Evolutionary conservation across 768 basidiomycete genomes (phyloP).

Genomic region (Russula ochroleuca): DNA sequence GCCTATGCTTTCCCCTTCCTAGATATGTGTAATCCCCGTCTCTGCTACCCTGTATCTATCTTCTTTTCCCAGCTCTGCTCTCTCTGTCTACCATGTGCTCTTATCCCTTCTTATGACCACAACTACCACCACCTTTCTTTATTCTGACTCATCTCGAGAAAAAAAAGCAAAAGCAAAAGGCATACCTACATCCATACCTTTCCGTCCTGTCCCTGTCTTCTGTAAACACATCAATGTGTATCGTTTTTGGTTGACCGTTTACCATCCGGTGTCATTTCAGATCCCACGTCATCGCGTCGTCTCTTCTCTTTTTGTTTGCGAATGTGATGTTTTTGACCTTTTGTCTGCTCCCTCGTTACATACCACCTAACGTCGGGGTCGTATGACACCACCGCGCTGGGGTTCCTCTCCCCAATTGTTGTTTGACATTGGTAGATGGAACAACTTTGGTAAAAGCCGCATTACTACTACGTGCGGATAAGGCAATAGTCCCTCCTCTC

Average conservation of each 20-base stretch:
- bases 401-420: too few relatives aligned
- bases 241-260: neutral
- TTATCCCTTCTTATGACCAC: constrained; percentile 1
- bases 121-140: neutral
- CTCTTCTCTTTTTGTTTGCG: too few relatives aligned
- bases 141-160: neutral
- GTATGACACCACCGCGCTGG: too few relatives aligned
- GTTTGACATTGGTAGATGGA: too few relatives aligned
- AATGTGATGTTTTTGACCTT: too few relatives aligned
- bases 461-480: too few relatives aligned
- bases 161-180: neutral
- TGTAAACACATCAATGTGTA: neutral
- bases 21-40: constrained; percentile 5
- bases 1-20: constrained; percentile 12
- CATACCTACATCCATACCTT: neutral
- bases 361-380: too few relatives aligned
- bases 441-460: too few relatives aligned
- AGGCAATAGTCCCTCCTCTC: too few relatives aligned
- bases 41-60: constrained; percentile 5
- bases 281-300: too few relatives aligned
- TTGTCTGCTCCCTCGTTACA: too few relatives aligned
- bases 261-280: neutral
- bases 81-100: neutral
- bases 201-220: neutral
- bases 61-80: neutral